These are phyloP conservation scores for Podila verticillata DNA, from an alignment of 192 early-diverging fungal species.

Conservation along the genomic window DNA sequence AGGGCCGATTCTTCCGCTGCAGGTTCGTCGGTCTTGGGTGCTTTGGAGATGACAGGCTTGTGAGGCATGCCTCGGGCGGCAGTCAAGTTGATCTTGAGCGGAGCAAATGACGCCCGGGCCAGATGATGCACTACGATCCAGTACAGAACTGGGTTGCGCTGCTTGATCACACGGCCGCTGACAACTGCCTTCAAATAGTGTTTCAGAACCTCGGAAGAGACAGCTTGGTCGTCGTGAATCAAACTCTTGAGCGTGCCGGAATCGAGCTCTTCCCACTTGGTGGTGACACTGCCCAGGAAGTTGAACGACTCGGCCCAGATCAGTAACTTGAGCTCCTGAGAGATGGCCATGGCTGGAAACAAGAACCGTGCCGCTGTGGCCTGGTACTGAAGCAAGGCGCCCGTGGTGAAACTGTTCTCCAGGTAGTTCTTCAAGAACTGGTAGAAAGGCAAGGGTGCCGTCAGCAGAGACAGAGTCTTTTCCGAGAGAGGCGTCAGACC, in stretches of 20 bases:
- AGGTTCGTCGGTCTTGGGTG: neutral
- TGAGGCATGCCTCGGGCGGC: neutral
- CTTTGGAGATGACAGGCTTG: no score
- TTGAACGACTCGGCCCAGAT: slow-evolving; percentile 47
- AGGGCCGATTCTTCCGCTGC: neutral
- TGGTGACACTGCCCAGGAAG: slow-evolving; percentile 42
- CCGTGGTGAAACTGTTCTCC: slow-evolving; percentile 47
- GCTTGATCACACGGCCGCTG: slow-evolving; percentile 44
- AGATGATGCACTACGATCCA: slow-evolving; percentile 50
- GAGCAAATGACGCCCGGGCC: slow-evolving; percentile 23
- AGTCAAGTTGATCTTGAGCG: slow-evolving; percentile 25
- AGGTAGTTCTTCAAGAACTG: slow-evolving; percentile 50
- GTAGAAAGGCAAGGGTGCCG: slow-evolving; percentile 28
- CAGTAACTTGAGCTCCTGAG: slow-evolving; percentile 19
- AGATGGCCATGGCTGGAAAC: slow-evolving; percentile 47
- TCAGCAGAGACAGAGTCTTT: slow-evolving; percentile 38
- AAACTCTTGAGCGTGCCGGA: slow-evolving; percentile 31
- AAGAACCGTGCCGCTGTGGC: slow-evolving; percentile 36
- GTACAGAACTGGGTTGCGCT: slow-evolving; percentile 40
- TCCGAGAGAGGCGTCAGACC: slow-evolving; percentile 11
- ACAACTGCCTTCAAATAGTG: slow-evolving; percentile 42
- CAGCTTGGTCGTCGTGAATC: slow-evolving; percentile 25
- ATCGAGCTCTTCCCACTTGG: slow-evolving; percentile 35
- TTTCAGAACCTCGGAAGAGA: slow-evolving; percentile 23
- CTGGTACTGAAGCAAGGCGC: slow-evolving; percentile 39